Base-by-base conservation (phyloP, 1,284 basidiomycete genomes). In the Fomitopsis schrenkii region DNA sequence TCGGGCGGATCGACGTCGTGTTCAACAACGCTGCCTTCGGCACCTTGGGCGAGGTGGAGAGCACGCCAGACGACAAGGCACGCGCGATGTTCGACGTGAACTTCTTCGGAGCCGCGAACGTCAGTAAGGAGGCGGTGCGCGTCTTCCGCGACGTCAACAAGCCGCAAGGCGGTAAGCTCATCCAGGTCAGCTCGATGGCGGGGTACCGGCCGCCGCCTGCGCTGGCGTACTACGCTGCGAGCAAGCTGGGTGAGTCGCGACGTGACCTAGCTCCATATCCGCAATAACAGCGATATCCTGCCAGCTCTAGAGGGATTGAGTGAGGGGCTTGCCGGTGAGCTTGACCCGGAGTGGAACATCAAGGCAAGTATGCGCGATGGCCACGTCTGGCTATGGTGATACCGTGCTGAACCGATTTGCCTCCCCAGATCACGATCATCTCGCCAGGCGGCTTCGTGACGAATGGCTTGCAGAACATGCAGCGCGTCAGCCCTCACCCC, bases 1-100 rank as follows among this genome's bases (percentile, higher is more conserved):
- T 79, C 62, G 79, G 77, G 9, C 71, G 76, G 14, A 61, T 80
- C 19, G 79, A 80, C 57, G 74, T 81, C 14, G 75, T 81, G 5
- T 72, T 78, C 61, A 82, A 79, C 67, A 82, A 80, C 57, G 80
- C 79, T 1, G 76, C 70, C 1, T 66, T 48, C 40, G 61, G 46
- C 8, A 55, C 70, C 8, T n/a, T 73, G 7, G 71, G 70, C 22
- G 77, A 79, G 62, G 67, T 76, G 17, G 78, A 80, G 60, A 70
- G 66, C n/a, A 71, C 70, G 2, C 69, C 73, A 0, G 72, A 76
- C 2, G 66, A 69, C 10, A 61, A 46, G 1, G 76, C 74, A 0
- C 70, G 73, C 1, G 62, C 48, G 0, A 40, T 76, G 58, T 75
- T 79, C 56, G 76, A 78, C 12, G 66, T 69, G 59, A 66, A 76